Percentiles rank a stretch among this genome's conserved stretches.
phyloP scores from a whole-genome alignment of 495 filamentous ascomycete species.

The Podospora pseudocomata region DNA sequence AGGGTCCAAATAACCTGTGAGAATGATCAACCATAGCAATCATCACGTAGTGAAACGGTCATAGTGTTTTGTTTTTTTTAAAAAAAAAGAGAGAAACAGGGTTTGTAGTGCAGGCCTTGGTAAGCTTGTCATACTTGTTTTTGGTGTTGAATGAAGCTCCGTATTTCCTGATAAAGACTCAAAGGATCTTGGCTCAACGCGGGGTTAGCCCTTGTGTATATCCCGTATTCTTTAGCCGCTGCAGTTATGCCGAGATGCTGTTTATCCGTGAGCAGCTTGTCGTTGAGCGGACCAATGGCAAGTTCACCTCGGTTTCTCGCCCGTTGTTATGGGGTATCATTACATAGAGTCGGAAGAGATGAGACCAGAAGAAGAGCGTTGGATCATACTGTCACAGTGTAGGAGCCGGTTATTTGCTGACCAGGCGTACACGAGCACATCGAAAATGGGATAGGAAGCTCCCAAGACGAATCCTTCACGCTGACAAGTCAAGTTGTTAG shows the following conservation, averaged over 20 bases:
- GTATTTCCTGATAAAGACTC: background rate
- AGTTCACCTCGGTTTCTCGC: background rate
- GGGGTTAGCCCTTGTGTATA: background rate
- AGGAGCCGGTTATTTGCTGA: background rate
- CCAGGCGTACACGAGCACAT: background rate
- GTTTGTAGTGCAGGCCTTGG: too few species aligned
- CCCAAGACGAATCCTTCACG: too few species aligned
- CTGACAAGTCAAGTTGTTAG: too few species aligned
- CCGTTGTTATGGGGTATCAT: background rate
- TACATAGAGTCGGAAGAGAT: too few species aligned
- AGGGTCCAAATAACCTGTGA: too few species aligned
- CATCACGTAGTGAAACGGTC: too few species aligned
- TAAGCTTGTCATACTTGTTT: background rate
- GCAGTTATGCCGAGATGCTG: background rate
- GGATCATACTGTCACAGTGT: background rate
- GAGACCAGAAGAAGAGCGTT: too few species aligned
- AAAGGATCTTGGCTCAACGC: background rate
- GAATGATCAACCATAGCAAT: too few species aligned
- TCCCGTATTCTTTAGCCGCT: background rate
- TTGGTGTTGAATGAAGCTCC: background rate
- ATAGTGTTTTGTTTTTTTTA: too few species aligned
- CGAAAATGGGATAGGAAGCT: too few species aligned
- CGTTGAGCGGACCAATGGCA: background rate
- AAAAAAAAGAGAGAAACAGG: too few species aligned
- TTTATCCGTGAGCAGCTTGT: background rate